These are phyloP conservation scores for Nakaseomyces delphensis DNA, from an alignment of 1,139 yeast genomes.

Conservation along the genomic window DNA sequence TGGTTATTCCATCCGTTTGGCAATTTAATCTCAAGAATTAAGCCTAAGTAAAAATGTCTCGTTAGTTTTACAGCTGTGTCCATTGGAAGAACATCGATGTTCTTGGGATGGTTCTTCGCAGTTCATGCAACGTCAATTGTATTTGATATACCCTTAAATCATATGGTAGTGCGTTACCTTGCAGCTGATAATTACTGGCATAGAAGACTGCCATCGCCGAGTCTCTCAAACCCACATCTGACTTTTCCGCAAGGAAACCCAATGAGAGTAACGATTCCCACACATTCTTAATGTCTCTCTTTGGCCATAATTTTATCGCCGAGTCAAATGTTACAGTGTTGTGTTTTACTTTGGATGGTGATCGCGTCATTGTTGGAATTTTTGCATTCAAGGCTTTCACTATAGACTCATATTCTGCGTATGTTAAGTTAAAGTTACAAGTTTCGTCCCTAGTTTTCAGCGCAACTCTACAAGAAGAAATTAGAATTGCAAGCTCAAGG, in stretches of 20 bases:
- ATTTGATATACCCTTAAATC: constrained; percentile 27
- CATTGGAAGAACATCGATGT: constrained; percentile 29
- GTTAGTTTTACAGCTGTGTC: constrained; percentile 23
- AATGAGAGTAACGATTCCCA: constrained; percentile 40
- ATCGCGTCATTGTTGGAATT: constrained; percentile 35
- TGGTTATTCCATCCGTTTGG: too few relatives aligned
- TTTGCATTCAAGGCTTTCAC: constrained; percentile 42
- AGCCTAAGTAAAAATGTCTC: not conserved
- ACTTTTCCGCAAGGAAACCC: constrained; percentile 26
- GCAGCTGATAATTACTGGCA: constrained; percentile 29
- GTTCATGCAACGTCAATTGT: constrained; percentile 27
- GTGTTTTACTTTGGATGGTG: constrained; percentile 26
- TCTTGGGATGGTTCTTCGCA: constrained; percentile 26
- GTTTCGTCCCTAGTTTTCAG: constrained; percentile 46
- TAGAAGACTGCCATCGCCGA: constrained; percentile 30
- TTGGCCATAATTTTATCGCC: constrained; percentile 42
- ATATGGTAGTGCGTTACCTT: constrained; percentile 27
- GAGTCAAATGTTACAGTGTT: constrained; percentile 32
- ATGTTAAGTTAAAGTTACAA: constrained; percentile 67
- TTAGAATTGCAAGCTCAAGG: constrained; percentile 56
- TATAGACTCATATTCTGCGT: constrained; percentile 62
- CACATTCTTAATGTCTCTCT: constrained; percentile 41
- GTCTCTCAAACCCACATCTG: constrained; percentile 27
- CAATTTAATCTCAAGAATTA: too few relatives aligned
- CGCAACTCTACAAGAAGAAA: constrained; percentile 66